Percentiles rank a stretch among this genome's conserved stretches.
phyloP scores from a whole-genome alignment of 2,329 filamentous ascomycete genomes.

The Lachnellula hyalina region DNA sequence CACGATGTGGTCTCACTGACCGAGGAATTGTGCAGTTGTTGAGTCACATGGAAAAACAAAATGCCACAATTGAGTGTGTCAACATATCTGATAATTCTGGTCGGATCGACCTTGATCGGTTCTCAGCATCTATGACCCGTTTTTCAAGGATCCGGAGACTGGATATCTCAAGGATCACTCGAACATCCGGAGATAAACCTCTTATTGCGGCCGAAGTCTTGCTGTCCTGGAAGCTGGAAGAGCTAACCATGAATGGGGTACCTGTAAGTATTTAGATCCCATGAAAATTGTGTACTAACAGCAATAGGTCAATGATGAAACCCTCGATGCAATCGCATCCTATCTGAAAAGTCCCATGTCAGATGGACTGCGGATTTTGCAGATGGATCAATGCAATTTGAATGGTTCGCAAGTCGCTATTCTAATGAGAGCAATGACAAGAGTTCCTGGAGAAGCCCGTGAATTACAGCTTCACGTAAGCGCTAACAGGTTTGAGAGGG shows the following conservation, averaged over 20 bases:
- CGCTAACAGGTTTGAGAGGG: slow-evolving; percentile 45
- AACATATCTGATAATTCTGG: slow-evolving; percentile 64
- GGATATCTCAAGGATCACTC: slow-evolving; percentile 59
- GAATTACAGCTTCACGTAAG: slow-evolving; percentile 62
- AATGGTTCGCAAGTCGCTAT: slow-evolving; percentile 60
- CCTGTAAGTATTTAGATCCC: slow-evolving; percentile 32
- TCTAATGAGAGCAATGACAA: slow-evolving; percentile 58
- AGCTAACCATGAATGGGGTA: slow-evolving; percentile 59
- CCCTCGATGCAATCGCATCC: slow-evolving; percentile 58
- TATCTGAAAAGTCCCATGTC: slow-evolving; percentile 60
- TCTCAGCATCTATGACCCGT: slow-evolving; percentile 61
- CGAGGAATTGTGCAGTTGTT: slow-evolving; percentile 56
- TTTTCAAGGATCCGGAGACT: slow-evolving; percentile 62
- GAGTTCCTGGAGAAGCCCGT: slow-evolving; percentile 42
- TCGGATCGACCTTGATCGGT: slow-evolving; percentile 56
- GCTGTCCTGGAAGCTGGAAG: slow-evolving; percentile 61
- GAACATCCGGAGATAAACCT: slow-evolving; percentile 57
- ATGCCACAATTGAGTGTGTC: slow-evolving; percentile 60
- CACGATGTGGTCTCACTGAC: slow-evolving; percentile 55
- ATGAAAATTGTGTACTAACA: slow-evolving; percentile 16
- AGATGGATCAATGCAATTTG: slow-evolving; percentile 61
- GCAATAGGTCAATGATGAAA: slow-evolving; percentile 50
- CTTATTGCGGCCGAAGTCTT: slow-evolving; percentile 62
- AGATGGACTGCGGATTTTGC: slow-evolving; percentile 53
- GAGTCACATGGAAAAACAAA: slow-evolving; percentile 58